Conservation (phyloP, 495 filamentous ascomycete genomes). For the Tuber borchii region DNA sequence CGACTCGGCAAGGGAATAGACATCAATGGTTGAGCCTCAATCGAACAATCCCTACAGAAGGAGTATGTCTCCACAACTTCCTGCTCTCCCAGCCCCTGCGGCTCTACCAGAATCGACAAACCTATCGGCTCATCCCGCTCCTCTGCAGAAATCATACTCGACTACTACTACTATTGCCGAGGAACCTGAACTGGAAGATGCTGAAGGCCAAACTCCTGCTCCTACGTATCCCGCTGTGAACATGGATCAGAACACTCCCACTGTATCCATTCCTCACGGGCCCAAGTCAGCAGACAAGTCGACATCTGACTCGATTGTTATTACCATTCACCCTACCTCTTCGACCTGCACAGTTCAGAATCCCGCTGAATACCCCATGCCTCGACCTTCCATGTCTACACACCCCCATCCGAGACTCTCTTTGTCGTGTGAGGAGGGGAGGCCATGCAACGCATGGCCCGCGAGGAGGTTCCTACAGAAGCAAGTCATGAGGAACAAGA, state of each 20-base stretch:
- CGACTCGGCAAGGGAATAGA: conserved; percentile 5
- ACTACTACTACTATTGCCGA: conserved; percentile 37
- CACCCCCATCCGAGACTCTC: conserved; percentile 31
- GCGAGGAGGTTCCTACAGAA: conserved; percentile 39
- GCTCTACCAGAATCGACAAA: conserved; percentile 21
- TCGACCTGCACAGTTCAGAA: conserved; percentile 23
- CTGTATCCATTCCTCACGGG: conserved; percentile 10
- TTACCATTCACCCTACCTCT: conserved; percentile 35
- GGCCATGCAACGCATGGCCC: conserved; percentile 38
- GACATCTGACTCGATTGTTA: conserved; percentile 27
- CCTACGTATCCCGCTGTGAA: conserved; percentile 5
- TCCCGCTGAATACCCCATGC: conserved; percentile 27
- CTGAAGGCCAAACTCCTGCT: conserved; percentile 8
- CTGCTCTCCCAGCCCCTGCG: conserved; percentile 31
- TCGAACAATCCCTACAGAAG: conserved; percentile 40
- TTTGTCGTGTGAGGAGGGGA: conserved; percentile 25
- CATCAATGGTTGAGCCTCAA: conserved; percentile 34
- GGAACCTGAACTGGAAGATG: conserved; percentile 27
- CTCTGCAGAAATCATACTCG: conserved; percentile 35
- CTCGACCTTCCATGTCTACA: conserved; percentile 18
- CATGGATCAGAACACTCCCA: neutral
- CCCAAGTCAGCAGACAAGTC: conserved; percentile 12
- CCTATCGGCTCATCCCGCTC: conserved; percentile 10
- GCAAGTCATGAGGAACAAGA: conserved; percentile 35
- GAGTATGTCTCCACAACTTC: conserved; percentile 35